Conservation (phyloP, 2,329 filamentous ascomycete species). For the Cytospora leucostoma region DNA sequence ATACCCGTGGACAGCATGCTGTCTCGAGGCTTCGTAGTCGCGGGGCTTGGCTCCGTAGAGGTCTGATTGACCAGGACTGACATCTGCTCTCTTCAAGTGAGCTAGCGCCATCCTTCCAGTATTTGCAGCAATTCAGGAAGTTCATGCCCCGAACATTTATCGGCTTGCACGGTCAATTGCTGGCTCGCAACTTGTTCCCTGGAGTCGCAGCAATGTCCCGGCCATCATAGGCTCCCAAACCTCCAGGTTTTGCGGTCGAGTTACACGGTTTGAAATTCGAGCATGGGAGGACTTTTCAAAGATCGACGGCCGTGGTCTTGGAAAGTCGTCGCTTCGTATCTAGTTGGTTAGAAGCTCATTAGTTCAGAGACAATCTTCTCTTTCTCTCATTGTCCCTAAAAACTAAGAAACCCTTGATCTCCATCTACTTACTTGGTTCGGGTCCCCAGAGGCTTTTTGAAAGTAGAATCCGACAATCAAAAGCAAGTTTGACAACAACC, state of each 20-base stretch:
- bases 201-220: neutral
- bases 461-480: neutral
- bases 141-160: neutral
- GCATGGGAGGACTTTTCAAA: neutral
- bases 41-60: neutral
- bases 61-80: neutral
- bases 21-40: neutral
- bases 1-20: neutral
- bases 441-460: neutral
- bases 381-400: neutral
- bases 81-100: neutral
- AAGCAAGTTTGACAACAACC: neutral
- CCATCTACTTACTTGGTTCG: neutral
- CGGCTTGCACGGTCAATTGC: neutral
- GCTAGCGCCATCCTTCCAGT: neutral
- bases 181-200: neutral
- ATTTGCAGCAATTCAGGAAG: neutral
- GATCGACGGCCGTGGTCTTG: neutral
- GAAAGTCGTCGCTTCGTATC: neutral
- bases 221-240: neutral
- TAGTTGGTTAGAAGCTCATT: neutral
- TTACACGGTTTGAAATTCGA: neutral
- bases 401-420: neutral
- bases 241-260: neutral
- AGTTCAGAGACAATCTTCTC: neutral